Evolutionary conservation across 2,329 filamentous ascomycete species (phyloP).

Genomic region (Cladosporium oxysporum): DNA sequence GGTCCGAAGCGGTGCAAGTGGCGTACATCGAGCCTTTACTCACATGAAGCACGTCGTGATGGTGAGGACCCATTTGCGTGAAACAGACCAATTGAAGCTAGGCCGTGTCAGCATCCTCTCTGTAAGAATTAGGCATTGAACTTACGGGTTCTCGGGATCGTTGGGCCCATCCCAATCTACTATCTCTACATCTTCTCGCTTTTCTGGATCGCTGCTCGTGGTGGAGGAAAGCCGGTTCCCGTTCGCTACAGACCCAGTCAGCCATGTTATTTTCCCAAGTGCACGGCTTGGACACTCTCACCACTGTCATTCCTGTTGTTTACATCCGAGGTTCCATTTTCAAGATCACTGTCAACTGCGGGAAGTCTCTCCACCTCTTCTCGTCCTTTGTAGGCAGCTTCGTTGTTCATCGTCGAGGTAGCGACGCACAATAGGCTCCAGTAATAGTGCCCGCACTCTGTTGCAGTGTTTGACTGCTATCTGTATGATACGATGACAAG

Average conservation of each 20-base stretch:
- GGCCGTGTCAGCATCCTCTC: not conserved
- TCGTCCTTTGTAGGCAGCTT: not conserved
- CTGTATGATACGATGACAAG: not conserved
- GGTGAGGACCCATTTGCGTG: constrained; percentile 34
- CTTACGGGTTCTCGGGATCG: constrained; percentile 27
- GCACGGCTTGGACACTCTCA: not conserved
- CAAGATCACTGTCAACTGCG: constrained; percentile 13
- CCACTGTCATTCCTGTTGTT: not conserved
- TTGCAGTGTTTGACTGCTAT: not conserved
- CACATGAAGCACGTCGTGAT: constrained; percentile 34
- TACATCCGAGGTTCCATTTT: not conserved
- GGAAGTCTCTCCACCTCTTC: constrained; percentile 22
- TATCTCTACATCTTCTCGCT: not conserved
- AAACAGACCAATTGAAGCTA: constrained; percentile 33
- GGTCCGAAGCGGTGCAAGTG: not conserved
- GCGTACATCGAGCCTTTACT: not conserved
- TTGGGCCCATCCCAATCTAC: constrained; percentile 29
- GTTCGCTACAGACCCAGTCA: not conserved
- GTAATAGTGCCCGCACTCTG: not conserved
- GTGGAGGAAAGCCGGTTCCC: constrained; percentile 1
- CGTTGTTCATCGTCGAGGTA: not conserved
- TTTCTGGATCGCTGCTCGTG: not conserved
- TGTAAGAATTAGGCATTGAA: constrained; percentile 35
- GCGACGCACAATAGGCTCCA: not conserved
- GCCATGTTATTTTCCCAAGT: not conserved